A percentile compares a stretch with the other conserved stretches of the same genome.
phyloP scores from a whole-genome alignment of 352 stramenopile species.

The Peronospora belbahrii region DNA sequence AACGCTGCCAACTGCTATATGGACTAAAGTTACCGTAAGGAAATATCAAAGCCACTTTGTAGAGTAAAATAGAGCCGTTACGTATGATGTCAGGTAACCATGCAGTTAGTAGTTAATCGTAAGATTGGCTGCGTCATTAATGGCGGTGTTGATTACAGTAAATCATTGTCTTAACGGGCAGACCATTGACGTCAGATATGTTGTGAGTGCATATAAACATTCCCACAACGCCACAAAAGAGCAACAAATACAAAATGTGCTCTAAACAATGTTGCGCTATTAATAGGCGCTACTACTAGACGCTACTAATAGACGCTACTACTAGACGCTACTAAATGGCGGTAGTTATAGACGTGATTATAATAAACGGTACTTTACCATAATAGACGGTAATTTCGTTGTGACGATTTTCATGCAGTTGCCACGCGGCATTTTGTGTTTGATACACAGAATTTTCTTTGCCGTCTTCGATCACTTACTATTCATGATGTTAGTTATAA shows the following conservation, averaged over 20 bases:
- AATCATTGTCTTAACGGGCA: not conserved
- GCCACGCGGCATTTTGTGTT: constrained; percentile 27
- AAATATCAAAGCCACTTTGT: not conserved
- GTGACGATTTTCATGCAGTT: constrained; percentile 15
- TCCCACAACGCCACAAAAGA: no score
- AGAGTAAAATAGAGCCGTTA: constrained; percentile 2
- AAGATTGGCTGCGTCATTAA: not conserved
- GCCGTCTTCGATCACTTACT: not conserved
- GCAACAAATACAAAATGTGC: no score
- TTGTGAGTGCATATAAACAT: no score
- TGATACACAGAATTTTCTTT: constrained; percentile 5
- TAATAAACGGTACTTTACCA: no score
- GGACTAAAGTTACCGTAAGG: not conserved
- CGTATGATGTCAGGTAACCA: not conserved
- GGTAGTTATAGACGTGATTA: no score
- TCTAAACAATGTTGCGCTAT: not conserved
- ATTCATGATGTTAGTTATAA: not conserved
- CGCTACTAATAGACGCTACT: no score
- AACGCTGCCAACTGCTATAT: not conserved
- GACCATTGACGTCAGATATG: no score
- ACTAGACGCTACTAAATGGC: no score
- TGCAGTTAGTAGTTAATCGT: not conserved
- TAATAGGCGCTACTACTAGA: no score
- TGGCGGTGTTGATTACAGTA: not conserved
- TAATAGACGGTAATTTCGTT: no score